Base-by-base conservation (phyloP, 768 basidiomycete species). In the Terana coerulea region DNA sequence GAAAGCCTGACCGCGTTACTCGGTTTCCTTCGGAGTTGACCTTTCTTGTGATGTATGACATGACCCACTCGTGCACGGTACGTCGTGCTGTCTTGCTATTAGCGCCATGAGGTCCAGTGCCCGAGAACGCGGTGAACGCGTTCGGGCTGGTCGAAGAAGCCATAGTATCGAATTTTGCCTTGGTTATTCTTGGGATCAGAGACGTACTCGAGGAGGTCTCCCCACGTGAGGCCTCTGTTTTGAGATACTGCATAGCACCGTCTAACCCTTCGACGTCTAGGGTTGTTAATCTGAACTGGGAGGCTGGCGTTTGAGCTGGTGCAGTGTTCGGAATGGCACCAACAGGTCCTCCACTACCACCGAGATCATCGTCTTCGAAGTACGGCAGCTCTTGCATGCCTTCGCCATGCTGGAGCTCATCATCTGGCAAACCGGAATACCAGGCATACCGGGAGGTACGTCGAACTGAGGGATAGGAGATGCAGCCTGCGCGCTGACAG, bases 1-100 rank as follows among this genome's bases (percentile, higher is more conserved):
- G 47, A n/a, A 58, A 21, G 14, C 50, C 50, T 5, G 48, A 17
- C 6, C 29, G 9, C 5, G 45, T 58, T 15, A 36, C 29, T 2
- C 22, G 11, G 5, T 56, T 15, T 1, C 43, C 51, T 40, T 56
- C 55, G 3, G n/a, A 17, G 28, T 15, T 12, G 12, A 53, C 21
- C 2, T 26, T 21, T 12, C 33, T 46, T 22, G 19, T n/a, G 8
- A 53, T 21, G 19, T 47, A 47, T 15, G 21, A 8, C 2, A 47
- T n/a, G 1, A 46, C 46, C 52, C 52, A 53, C 11, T 37, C 29
- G 19, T 37, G 28, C 10, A 52, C 5, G 14, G 43, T 33, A 17
- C 9, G 6, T n/a, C n/a, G n/a, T n/a, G n/a, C n/a, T n/a, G n/a
- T n/a, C n/a, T n/a, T n/a, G n/a, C n/a, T n/a, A n/a, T n/a, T n/a